Evolutionary conservation across 352 stramenopile species (phyloP).

Genomic region (Globisporangium cederbergense): DNA sequence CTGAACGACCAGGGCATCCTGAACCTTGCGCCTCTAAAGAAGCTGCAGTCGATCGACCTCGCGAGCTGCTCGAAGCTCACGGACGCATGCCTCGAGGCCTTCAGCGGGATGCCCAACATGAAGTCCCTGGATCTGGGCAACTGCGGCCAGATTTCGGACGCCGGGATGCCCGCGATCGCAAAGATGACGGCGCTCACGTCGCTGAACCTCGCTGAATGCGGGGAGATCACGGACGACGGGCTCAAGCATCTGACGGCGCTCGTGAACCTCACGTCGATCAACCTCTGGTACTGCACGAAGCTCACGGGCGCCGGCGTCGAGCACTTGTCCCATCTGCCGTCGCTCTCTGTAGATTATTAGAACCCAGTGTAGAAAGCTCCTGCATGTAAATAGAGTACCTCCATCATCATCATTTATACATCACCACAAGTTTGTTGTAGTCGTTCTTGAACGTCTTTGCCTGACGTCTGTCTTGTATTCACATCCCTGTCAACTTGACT

Average conservation of each 20-base stretch:
- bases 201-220: constrained; percentile 70
- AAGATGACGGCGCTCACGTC: constrained; percentile 53
- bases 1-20: constrained; percentile 61
- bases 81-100: constrained; percentile 42
- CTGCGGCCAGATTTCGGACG: constrained; percentile 67
- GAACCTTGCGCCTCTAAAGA: constrained; percentile 34
- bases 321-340: constrained; percentile 38
- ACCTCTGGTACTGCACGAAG: constrained; percentile 82
- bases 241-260: constrained; percentile 44
- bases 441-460: background rate
- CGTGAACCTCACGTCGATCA: constrained; percentile 55
- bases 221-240: constrained; percentile 61
- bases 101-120: constrained; percentile 50
- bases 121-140: constrained; percentile 79
- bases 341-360: constrained; percentile 48
- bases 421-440: background rate
- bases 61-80: constrained; percentile 73
- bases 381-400: background rate
- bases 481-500: background rate
- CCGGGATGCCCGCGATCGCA: constrained; percentile 44
- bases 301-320: constrained; percentile 54
- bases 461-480: background rate
- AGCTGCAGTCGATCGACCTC: constrained; percentile 66
- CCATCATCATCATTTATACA: constrained; percentile 9
- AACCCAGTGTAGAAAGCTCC: background rate